Percentiles rank a stretch among this genome's conserved stretches.
These are phyloP conservation scores for Daldinia bambusicola DNA, from an alignment of 495 filamentous ascomycete genomes.

Conservation along the genomic window DNA sequence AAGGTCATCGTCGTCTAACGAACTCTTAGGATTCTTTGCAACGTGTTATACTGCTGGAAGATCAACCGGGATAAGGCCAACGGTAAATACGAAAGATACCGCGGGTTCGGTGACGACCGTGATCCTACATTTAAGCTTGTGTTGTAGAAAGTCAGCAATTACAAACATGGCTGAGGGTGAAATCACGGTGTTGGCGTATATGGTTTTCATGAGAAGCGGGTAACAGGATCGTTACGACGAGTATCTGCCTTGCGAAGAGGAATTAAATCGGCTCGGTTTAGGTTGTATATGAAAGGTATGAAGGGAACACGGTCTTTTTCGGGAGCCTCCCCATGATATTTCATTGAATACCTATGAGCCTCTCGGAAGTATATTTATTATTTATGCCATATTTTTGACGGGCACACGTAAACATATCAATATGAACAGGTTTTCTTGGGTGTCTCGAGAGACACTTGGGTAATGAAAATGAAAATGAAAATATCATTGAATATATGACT, in stretches of 20 bases:
- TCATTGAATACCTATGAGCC: not conserved
- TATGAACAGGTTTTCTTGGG: constrained; percentile 19
- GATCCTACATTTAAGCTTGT: constrained; percentile 73
- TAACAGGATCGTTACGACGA: constrained; percentile 8
- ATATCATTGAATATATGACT: constrained; percentile 4
- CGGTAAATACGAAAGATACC: constrained; percentile 70
- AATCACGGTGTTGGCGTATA: not conserved
- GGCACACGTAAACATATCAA: constrained; percentile 2
- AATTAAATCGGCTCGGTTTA: constrained; percentile 8
- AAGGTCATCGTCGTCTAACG: constrained; percentile 27
- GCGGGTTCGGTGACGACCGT: constrained; percentile 70
- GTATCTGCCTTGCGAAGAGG: constrained; percentile 2
- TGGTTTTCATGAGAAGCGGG: constrained; percentile 2
- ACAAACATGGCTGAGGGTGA: not conserved
- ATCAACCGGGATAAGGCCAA: constrained; percentile 71
- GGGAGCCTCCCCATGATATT: constrained; percentile 14
- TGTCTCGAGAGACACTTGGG: not conserved
- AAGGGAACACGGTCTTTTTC: constrained; percentile 8
- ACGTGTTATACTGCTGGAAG: constrained; percentile 73
- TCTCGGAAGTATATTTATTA: constrained; percentile 14
- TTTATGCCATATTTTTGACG: constrained; percentile 4
- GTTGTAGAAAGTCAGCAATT: constrained; percentile 53
- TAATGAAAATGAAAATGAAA: constrained; percentile 9
- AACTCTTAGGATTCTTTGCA: constrained; percentile 64
- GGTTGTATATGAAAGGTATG: not conserved